These are phyloP conservation scores for Pythium aquatile DNA, from an alignment of 352 stramenopile genomes.

Conservation along the genomic window DNA sequence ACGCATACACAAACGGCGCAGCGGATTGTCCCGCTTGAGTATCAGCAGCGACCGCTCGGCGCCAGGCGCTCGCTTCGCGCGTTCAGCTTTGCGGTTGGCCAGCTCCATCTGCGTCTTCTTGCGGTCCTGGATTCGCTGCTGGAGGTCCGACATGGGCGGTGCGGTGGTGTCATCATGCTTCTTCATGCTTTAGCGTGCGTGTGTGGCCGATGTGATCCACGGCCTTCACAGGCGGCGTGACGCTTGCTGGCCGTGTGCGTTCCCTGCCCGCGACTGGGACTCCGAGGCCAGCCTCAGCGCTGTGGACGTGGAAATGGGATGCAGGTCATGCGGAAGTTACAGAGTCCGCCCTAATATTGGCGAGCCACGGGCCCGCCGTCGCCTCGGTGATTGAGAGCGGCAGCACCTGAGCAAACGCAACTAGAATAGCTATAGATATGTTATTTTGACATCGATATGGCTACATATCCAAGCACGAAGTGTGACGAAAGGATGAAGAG, in stretches of 20 bases:
- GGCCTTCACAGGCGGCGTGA: too few species aligned
- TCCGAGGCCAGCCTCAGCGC: background rate
- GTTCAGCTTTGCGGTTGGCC: conserved; percentile 21
- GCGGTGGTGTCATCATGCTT: background rate
- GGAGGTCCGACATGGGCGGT: conserved; percentile 26
- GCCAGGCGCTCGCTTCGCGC: conserved; percentile 36
- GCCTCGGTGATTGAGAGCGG: background rate
- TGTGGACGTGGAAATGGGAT: background rate
- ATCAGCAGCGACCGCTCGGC: conserved; percentile 48
- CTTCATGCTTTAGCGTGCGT: background rate
- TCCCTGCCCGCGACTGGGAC: too few species aligned
- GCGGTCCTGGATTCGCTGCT: conserved; percentile 30
- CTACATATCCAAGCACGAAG: background rate
- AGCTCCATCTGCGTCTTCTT: conserved; percentile 31
- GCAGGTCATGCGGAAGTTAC: conserved; percentile 1
- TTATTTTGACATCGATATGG: background rate
- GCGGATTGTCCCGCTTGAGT: conserved; percentile 42
- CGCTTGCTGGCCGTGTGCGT: too few species aligned
- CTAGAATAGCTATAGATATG: background rate
- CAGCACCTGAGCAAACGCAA: background rate
- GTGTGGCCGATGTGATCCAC: too few species aligned
- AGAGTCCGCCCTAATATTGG: background rate
- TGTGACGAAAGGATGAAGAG: background rate
- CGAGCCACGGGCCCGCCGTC: background rate
- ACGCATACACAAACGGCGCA: conserved; percentile 51